Base-by-base conservation (phyloP, 192 early-diverging fungal species). In the Entophlyctis luteolus region DNA sequence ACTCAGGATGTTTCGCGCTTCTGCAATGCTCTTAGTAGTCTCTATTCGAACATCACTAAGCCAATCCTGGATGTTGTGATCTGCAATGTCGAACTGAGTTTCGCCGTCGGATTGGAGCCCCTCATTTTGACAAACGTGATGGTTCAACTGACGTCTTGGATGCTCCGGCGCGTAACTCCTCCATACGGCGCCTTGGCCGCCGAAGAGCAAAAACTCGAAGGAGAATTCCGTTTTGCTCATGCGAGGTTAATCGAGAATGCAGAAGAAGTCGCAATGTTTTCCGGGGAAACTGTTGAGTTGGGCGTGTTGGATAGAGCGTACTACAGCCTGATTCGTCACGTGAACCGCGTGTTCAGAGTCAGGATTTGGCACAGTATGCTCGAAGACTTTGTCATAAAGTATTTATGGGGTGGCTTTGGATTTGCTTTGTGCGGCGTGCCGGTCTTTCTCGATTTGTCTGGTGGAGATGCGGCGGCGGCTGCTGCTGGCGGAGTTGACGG, bases 361-460 rank as follows among this genome's bases (percentile, higher is more conserved):
- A 88, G 91, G 39, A 88, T 98, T 56, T 89, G 88, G 73, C 90
- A 97, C 72, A 84, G 89, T 25, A 96, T 98, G 93, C 76, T 96
- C 48, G 96, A 98, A 75, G 95, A 97, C 77, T 97, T 96, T 81
- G 82, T 97, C 27, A 92, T 98, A 77, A 98, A 98, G 75, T 98
- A 98, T 78, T 91, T 93, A 58, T 98, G 95, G 95, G 91, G 93
- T 65, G 94, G 93, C 1, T 86, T 88, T 58, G 94, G 94, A 35
- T 78, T 94, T 53, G 76, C 88, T 8, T 79, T 96, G 16, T 95
- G 92, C 66, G 87, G 91, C 0, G 87, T 89, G 6, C 95, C 95
- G 1, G 92, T 93, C 14, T 96, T 96, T 74, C 83, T 84, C 62
- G 71, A 75, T 33, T 74, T 55, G 27, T 31, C n/a, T 18, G 20